Evolutionary conservation across 2,329 filamentous ascomycete genomes (phyloP), one percentile per base, ranked within the genome.

Genomic region (Penicillium thymicola): DNA sequence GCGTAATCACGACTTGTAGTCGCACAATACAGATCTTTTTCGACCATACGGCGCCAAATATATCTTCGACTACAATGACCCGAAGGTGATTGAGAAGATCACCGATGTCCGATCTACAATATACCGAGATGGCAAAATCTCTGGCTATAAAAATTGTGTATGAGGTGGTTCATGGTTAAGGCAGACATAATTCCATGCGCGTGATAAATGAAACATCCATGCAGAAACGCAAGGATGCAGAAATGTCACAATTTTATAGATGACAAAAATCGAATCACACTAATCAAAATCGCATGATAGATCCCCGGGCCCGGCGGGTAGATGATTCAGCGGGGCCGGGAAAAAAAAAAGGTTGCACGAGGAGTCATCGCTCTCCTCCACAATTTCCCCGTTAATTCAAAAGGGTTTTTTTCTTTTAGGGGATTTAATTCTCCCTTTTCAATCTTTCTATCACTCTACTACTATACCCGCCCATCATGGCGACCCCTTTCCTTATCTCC

Each of bases 141-240:
- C 74, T 0, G 73, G 60, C 0, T 74, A 67, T 38, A 78, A 78
- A 60, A 66, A n/a, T 78, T 41, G 74, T 78, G 0, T 78, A 78
- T 64, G 64, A 70, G 46, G 34, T 54, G 11, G 18, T 18, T 37
- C 32, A 18, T 37, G 18, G 32, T 27, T 10, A 10, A 42, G 37
- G 10, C 2, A 40, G 23, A 10, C 40, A 27, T 42, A 9, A 2
- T 16, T 4, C 14, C 10, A 30, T 10, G 5, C 16, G 9, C 41
- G 9, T 43, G 2, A n/a, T 42, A 10, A 43, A n/a, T 43, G 40
- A 27, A 5, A 10, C 8, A 27, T 21, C 21, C 21, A 21, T 13
- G 16, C 16, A 18, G 16, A 21, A 18, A 28, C 4, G 5, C 16
- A 27, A 16, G 6, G 23, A 30, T 21, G 11, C 2, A 44, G 11